Evolutionary conservation across 371 early-diverging fungal species (phyloP).

Genomic region (Blakeslea trispora): DNA sequence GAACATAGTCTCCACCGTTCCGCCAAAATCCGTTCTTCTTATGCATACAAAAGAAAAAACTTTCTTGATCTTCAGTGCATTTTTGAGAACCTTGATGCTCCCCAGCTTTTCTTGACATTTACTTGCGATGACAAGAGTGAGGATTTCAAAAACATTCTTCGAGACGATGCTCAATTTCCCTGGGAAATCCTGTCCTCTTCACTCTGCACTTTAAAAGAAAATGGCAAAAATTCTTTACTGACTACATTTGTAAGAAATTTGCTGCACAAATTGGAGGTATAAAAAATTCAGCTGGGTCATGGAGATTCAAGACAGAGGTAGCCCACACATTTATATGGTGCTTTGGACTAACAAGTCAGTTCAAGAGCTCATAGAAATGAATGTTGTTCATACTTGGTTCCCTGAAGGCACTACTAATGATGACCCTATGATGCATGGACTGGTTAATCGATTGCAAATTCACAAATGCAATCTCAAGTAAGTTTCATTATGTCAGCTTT

Average conservation of each 20-base stretch:
- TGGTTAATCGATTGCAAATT: conserved; percentile 2
- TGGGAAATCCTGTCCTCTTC: conserved; percentile 9
- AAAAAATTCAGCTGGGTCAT: conserved; percentile 6
- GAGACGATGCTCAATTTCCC: neutral
- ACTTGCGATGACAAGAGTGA: conserved; percentile 5
- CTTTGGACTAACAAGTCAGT: conserved; percentile 8
- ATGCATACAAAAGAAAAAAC: neutral
- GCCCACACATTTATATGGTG: conserved; percentile 2
- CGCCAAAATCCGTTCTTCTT: neutral
- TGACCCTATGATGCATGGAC: conserved; percentile 5
- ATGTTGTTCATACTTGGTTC: conserved; percentile 2
- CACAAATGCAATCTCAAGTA: conserved; percentile 7
- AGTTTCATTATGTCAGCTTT: neutral
- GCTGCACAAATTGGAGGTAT: conserved; percentile 10
- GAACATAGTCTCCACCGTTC: conserved; percentile 2
- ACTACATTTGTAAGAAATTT: neutral
- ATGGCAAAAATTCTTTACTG: conserved; percentile 9
- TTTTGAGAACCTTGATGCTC: neutral
- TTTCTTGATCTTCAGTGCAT: neutral
- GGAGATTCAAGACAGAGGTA: conserved; percentile 3
- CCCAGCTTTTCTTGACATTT: conserved; percentile 1
- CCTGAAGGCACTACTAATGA: neutral
- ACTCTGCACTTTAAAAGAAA: conserved; percentile 5
- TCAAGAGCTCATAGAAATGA: neutral
- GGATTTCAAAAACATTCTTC: neutral